Conservation (phyloP, 805 yeast species). For the Metschnikowia dekortorum region DNA sequence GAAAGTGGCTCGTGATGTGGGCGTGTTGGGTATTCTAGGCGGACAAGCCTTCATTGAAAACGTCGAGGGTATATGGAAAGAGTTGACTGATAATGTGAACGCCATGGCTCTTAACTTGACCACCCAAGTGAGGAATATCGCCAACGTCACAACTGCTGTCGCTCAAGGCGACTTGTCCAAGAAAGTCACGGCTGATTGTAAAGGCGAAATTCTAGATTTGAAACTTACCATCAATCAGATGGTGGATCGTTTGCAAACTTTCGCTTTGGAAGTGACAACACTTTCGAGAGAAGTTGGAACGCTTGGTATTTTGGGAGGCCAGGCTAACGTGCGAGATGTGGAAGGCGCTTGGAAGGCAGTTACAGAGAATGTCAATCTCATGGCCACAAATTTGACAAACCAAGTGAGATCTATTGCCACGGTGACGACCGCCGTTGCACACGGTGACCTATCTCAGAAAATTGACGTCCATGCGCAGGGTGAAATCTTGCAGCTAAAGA, state of each 20-base stretch:
- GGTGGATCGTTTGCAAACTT: constrained; percentile 49
- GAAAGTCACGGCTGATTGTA: constrained; percentile 82
- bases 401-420: constrained; percentile 88
- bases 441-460: constrained; percentile 81
- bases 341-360: constrained; percentile 51
- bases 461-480: constrained; percentile 90
- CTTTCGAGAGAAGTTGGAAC: constrained; percentile 47
- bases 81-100: constrained; percentile 79
- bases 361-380: constrained; percentile 43
- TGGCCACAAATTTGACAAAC: constrained; percentile 52
- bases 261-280: constrained; percentile 44
- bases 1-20: constrained; percentile 83
- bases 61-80: constrained; percentile 86
- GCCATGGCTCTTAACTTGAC: constrained; percentile 88
- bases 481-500: constrained; percentile 78
- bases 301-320: constrained; percentile 46
- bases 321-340: constrained; percentile 47
- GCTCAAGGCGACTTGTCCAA: constrained; percentile 79
- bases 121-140: constrained; percentile 83
- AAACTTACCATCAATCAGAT: constrained; percentile 46
- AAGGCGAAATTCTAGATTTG: constrained; percentile 43
- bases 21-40: constrained; percentile 83
- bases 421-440: constrained; percentile 88
- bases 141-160: constrained; percentile 83
- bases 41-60: constrained; percentile 80